Evolutionary conservation across 768 basidiomycete genomes (phyloP), one percentile per base, ranked within the genome.

Genomic region (Mycena belliarum): DNA sequence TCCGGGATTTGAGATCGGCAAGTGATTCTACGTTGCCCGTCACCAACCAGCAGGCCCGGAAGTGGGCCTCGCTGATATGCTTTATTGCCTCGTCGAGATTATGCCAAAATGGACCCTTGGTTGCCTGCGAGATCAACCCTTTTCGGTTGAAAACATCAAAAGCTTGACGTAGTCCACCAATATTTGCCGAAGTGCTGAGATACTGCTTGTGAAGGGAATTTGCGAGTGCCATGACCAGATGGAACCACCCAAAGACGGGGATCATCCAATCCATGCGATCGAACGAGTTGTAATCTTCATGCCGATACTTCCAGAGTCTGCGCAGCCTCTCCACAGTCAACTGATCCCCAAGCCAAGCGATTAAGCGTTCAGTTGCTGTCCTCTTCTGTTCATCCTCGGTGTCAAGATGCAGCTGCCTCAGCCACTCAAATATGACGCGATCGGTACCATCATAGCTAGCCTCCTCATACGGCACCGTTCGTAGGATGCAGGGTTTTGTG

Each of bases 331-430:
- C 65, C 0, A 65, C 63, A 0, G 70, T 76, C 10, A 76, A 60
- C 52, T 75, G 74, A 61, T 75, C 75, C 0, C 74, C 69, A 29
- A 70, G 49, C 72, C 72, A 76, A 0, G 63, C 35, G 11, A 75
- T 49, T 1, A 75, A 18, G 0, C 49, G 28, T 5, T 72, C 54
- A 0, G 52, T 15, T 6, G 24, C 43, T 20, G 43, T 44, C 11
- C 35, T 7, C 33, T n/a, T 53, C 21, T 53, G 51, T 21, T 52
- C 57, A 15, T 52, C 50, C 7, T 7, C 9, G 10, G 37, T 12
- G 15, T 48, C 21, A 4, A 59, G 20, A 4, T 8, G 21, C 0
- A 59, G 45, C 29, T 59, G 51, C 2, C 20, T 23, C 18, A 59
- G 33, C 9, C n/a, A 23, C 4, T 43, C 51, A 14, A 23, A 20